A percentile compares a stretch with the other conserved stretches of the same genome.
Evolutionary conservation across 768 basidiomycete genomes (phyloP).

Genomic region (Albatrellus ellisii): DNA sequence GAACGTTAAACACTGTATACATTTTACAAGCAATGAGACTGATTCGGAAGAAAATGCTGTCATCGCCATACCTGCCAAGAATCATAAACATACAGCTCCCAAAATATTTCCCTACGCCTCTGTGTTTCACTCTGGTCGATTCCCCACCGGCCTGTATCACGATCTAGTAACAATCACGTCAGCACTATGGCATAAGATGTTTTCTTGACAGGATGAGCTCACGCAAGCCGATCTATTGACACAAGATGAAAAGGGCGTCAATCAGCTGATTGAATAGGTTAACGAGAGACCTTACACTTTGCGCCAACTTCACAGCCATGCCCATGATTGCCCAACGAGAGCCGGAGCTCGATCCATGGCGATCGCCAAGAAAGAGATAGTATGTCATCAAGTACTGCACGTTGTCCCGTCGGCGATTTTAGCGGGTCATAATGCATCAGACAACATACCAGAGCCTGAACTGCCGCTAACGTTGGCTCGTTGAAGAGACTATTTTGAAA

Average conservation of each 20-base stretch:
- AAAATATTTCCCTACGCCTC: slow-evolving; percentile 44
- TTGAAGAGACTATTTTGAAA: slow-evolving; percentile 51
- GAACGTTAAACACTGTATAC: slow-evolving; percentile 48
- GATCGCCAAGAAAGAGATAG: slow-evolving; percentile 29
- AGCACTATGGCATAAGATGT: neutral
- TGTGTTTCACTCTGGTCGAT: slow-evolving; percentile 41
- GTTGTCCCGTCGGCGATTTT: slow-evolving; percentile 12
- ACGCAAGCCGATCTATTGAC: slow-evolving; percentile 53
- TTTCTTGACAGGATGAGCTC: too few relatives aligned
- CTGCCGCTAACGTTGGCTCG: slow-evolving; percentile 46
- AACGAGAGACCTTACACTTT: slow-evolving; percentile 32
- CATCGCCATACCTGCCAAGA: slow-evolving; percentile 44
- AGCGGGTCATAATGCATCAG: slow-evolving; percentile 11
- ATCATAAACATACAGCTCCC: slow-evolving; percentile 54
- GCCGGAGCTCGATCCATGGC: slow-evolving; percentile 24
- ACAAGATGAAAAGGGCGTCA: neutral
- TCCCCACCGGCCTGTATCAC: slow-evolving; percentile 57
- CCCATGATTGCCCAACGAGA: slow-evolving; percentile 64
- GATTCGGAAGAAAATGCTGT: neutral
- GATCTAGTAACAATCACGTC: slow-evolving; percentile 29
- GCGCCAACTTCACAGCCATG: slow-evolving; percentile 55
- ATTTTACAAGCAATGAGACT: neutral
- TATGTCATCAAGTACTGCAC: slow-evolving; percentile 40
- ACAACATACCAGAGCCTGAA: slow-evolving; percentile 47
- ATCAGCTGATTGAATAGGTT: slow-evolving; percentile 4